A percentile compares a stretch with the other conserved stretches of the same genome.
These are phyloP conservation scores for Colletotrichum lentis DNA, from an alignment of 2,329 filamentous ascomycete species.

Conservation along the genomic window DNA sequence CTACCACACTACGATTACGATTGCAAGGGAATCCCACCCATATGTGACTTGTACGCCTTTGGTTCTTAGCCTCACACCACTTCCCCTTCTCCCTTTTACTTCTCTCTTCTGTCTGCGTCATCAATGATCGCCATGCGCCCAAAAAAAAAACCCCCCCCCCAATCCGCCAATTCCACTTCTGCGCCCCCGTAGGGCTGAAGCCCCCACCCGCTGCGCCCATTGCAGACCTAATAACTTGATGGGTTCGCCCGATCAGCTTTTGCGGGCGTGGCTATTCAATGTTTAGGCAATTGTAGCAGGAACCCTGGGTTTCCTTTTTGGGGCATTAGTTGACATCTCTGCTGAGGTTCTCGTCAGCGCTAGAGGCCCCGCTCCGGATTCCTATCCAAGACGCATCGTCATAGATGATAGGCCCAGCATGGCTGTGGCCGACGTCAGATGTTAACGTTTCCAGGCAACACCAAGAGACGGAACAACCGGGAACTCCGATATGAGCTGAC, in stretches of 20 bases:
- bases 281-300: background rate
- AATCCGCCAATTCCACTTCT: background rate
- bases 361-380: background rate
- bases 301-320: background rate
- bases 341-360: background rate
- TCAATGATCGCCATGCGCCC: background rate
- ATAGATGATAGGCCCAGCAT: background rate
- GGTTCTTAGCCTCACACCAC: background rate
- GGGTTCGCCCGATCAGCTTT: background rate
- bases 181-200: no score
- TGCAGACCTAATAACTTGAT: no score
- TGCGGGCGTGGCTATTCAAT: background rate
- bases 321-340: background rate
- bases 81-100: background rate
- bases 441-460: background rate
- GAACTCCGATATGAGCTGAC: no score
- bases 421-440: background rate
- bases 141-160: no score
- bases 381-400: background rate
- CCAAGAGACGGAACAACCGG: background rate
- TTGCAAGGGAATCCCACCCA: background rate
- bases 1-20: background rate
- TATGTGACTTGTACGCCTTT: background rate
- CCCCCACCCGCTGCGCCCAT: no score
- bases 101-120: background rate